Evolutionary conservation across 2,329 filamentous ascomycete species (phyloP), one percentile per base, ranked within the genome.

Genomic region (Pseudocercospora macadamiae): DNA sequence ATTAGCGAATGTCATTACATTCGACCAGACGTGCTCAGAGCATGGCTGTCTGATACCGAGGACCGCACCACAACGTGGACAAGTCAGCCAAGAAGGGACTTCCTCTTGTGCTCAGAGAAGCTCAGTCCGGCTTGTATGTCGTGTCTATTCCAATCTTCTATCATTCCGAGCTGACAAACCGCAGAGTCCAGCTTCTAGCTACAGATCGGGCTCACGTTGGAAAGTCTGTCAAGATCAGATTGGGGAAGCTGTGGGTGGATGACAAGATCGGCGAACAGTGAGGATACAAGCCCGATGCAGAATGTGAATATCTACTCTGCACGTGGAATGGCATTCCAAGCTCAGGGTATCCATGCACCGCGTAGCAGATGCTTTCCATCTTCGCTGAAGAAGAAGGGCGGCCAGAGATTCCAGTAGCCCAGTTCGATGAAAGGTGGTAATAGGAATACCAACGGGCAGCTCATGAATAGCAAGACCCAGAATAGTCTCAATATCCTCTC

Each of bases 401-500:
- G 61, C 69, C 68, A 71, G 6, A 67, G 34, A 16, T 60, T 53
- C 67, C 67, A 70, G 26, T 65, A 71, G 3, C 68, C 69, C 12
- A 72, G 39, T 49, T 71, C 65, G 4, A 70, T 30, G 32, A 69
- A 57, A 12, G 67, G 65, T 18, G 45, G 16, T 37, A 70, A 25
- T 10, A 63, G 61, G 14, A 66, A 28, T 3, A 53, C 55, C 37
- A 66, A 68, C 3, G 55, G 67, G 64, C 68, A 21, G 21, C 59
- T 18, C 63, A 68, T 67, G 69, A 18, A 66, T 5, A 23, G 54
- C 57, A 61, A 28, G 9, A 62, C 32, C 37, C 55, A 60, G 16
- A 59, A 45, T 7, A 63, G 3, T 36, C 48, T 21, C 34, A 59
- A 8, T 2, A 51, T 25, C 28, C 59, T 54, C 30, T 16, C 54